Evolutionary conservation across 140 eudicot genomes (phyloP), one percentile per base, ranked within the genome.

Genomic region (Bidens hawaiensis): DNA sequence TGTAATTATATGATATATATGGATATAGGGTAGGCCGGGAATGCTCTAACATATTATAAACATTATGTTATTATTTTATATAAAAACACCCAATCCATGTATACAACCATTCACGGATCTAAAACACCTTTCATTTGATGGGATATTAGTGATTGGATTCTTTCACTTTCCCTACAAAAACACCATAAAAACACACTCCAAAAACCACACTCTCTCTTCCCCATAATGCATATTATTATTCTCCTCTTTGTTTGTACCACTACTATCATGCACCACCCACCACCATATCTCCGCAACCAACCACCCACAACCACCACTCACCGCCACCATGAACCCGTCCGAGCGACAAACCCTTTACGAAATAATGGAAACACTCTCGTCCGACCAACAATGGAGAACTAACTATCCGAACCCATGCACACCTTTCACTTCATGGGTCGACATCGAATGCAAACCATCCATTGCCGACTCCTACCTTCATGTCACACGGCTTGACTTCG

Each of bases 401-500:
- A 53, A 67, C 1, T 63, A 82, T 51, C 97, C 95, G 34, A 80
- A 85, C 83, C 95, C 95, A 38, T 89, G 97, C 58, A 72, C 56
- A 33, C 84, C 88, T 7, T 83, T 82, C 36, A 64, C 77, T 52
- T 65, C 85, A 36, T 89, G 97, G 97, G 72, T 72, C 13, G 97
- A 95, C 1, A 80, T 89, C 15, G 88, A 82, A 73, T 89, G 97
- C 85, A 89, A 80, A 67, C 56, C 75, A 24, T 78, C 80, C 16
- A 22, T 57, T 4, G 10, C 41, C 24, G 87, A 79, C 67, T 72
- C 78, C 22, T 71, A 69, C 25, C 68, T 75, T 34, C 97, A 89
- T 76, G 97, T 89, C 65, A 72, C 88, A 6, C 70, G 95, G 47
- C 97, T 89, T 38, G 88, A 85, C 65, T 74, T 89, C 58, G 97